Evolutionary conservation across 179 eudicot species (phyloP).

Genomic region (Actinidia polygama): DNA sequence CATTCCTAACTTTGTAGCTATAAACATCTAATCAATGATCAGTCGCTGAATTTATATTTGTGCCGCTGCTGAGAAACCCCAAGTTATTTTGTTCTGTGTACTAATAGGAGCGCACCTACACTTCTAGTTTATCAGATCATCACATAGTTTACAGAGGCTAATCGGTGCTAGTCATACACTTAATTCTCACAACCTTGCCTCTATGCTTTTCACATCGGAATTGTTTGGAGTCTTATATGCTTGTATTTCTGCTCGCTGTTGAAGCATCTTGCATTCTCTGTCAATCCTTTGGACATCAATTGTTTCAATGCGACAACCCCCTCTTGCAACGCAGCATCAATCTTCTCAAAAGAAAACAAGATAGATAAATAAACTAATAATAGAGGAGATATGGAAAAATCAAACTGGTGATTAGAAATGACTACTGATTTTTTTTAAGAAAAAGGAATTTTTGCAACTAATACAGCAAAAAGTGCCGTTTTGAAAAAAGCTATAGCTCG

Average conservation of each 20-base stretch:
- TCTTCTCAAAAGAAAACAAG: constrained; percentile 37
- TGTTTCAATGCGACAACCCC: constrained; percentile 60
- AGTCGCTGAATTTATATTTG: no score
- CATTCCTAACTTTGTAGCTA: no score
- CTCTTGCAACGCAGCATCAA: constrained; percentile 72
- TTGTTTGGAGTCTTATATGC: constrained; percentile 57
- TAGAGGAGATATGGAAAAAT: not conserved
- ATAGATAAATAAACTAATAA: not conserved
- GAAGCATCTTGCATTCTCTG: constrained; percentile 70
- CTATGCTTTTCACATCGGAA: constrained; percentile 21
- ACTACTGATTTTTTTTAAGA: not conserved
- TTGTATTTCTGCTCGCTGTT: constrained; percentile 83
- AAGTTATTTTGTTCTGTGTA: no score
- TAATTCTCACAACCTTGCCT: not conserved
- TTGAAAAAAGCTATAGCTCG: not conserved
- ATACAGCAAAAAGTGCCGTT: not conserved
- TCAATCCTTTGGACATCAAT: constrained; percentile 54
- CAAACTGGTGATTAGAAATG: not conserved
- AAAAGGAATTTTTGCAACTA: not conserved
- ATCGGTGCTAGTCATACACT: not conserved
- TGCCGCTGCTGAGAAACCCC: no score
- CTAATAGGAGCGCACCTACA: no score
- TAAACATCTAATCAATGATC: no score
- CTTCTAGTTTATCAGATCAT: not conserved
- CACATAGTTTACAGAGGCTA: not conserved